Evolutionary conservation across 768 basidiomycete genomes (phyloP), one percentile per base, ranked within the genome.

Genomic region (Coprinopsis strossmayeri): DNA sequence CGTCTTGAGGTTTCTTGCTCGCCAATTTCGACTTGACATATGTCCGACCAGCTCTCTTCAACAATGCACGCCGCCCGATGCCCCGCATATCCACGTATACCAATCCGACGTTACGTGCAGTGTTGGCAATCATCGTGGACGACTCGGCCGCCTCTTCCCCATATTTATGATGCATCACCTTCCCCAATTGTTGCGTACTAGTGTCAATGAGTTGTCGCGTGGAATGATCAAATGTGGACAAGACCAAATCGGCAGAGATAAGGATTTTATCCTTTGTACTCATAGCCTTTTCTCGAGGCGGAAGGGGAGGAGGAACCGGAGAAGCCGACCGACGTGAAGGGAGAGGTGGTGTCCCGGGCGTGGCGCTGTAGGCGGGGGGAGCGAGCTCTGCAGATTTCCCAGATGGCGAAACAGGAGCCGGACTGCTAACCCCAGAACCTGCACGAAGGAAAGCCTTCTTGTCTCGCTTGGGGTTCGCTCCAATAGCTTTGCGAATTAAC

Each of bases 21-120:
- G 24, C 18, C 10, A 51, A 40, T 35, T 34, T 26, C 20, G 34
- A 75, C 58, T 76, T 79, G 20, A 84, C 68, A 56, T 74, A 79
- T 34, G 74, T 71, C 69, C 68, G 78, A 17, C 79, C 82, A 0
- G 73, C 79, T 50, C 71, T 75, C 68, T 72, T 83, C 59, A 91
- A 62, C 45, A 91, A 61, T 11, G 86, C 87, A 39, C 77, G 69
- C 49, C 85, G 69, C 7, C 85, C 87, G 30, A 91, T 77, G 0
- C 87, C 86, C 1, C 73, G 65, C 70, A 84, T 73, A 60, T 90
- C 87, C 34, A 90, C 74, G 63, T 89, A 91, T 18, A 91, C 82
- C 30, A 89, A 68, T 2, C 76, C 82, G 11, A 87, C 78, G 63
- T 90, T 89, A 52, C 77, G 69, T 27, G 81, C 82, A 0, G 82